Evolutionary conservation across 768 basidiomycete species (phyloP).

Genomic region (Rossbeevera mucosa): DNA sequence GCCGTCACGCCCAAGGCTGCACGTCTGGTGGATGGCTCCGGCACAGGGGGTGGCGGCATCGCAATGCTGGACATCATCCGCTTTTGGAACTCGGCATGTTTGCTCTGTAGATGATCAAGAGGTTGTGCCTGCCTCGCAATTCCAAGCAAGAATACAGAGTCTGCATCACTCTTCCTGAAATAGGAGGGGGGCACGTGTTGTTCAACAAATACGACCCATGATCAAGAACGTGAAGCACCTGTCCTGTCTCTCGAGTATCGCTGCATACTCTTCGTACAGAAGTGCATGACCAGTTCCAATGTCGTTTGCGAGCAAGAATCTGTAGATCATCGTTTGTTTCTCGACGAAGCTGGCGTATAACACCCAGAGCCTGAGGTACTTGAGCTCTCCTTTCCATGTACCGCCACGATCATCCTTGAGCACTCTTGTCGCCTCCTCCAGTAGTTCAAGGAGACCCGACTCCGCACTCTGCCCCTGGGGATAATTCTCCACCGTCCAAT

Average conservation of each 20-base stretch:
- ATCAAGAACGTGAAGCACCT: constrained; percentile 50
- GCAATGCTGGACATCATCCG: constrained; percentile 68
- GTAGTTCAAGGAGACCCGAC: constrained; percentile 84
- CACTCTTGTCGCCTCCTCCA: constrained; percentile 87
- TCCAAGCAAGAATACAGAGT: constrained; percentile 82
- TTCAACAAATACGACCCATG: constrained; percentile 27
- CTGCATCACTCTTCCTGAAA: constrained; percentile 79
- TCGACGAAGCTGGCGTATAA: constrained; percentile 92
- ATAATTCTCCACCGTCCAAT: constrained; percentile 93
- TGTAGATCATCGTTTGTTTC: constrained; percentile 81
- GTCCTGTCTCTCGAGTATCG: constrained; percentile 74
- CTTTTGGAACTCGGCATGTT: constrained; percentile 85
- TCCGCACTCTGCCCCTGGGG: constrained; percentile 88
- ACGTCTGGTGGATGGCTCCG: constrained; percentile 37
- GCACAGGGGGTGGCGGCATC: constrained; percentile 34
- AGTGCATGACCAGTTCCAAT: constrained; percentile 78
- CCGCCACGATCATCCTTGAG: constrained; percentile 74
- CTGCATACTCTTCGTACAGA: constrained; percentile 91
- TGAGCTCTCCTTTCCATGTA: constrained; percentile 71
- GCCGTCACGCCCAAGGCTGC: constrained; percentile 44
- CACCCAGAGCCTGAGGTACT: constrained; percentile 92
- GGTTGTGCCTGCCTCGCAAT: constrained; percentile 80
- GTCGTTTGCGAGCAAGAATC: constrained; percentile 85
- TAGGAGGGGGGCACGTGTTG: background rate
- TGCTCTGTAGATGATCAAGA: constrained; percentile 69